Evolutionary conservation across 192 early-diverging fungal species (phyloP).

Genomic region (Diversispora epigaea): DNA sequence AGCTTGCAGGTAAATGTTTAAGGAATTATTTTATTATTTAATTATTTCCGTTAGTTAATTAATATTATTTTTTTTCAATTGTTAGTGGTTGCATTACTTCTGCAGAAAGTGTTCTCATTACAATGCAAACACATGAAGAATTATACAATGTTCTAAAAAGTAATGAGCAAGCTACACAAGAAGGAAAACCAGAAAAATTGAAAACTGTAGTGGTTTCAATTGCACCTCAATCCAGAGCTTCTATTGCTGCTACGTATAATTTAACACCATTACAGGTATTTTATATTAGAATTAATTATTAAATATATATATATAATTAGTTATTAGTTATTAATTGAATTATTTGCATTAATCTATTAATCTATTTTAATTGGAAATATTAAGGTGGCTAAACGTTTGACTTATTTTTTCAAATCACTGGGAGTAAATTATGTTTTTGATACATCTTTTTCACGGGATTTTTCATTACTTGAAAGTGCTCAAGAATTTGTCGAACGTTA

Average conservation of each 20-base stretch:
- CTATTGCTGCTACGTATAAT: conserved; percentile 83
- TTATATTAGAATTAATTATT: neutral
- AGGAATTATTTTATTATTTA: neutral
- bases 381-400: conserved; percentile 65
- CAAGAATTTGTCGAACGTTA: conserved; percentile 87
- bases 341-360: too few species aligned
- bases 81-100: conserved; percentile 94
- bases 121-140: conserved; percentile 91
- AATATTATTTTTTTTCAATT: conserved; percentile 3
- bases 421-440: conserved; percentile 89
- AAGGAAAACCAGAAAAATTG: conserved; percentile 2
- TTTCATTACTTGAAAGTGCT: conserved; percentile 79
- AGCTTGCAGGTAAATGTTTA: conserved; percentile 79
- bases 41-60: neutral
- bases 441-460: conserved; percentile 84
- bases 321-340: neutral
- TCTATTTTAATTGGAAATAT: neutral
- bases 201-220: conserved; percentile 80
- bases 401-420: conserved; percentile 73
- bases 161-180: conserved; percentile 52
- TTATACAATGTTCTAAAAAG: conserved; percentile 64
- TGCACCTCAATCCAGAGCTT: conserved; percentile 87
- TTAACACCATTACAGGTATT: conserved; percentile 58
- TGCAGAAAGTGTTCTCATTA: conserved; percentile 91
- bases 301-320: neutral